Conservation (phyloP, 768 basidiomycete genomes). For the Boletus rubescentipes region DNA sequence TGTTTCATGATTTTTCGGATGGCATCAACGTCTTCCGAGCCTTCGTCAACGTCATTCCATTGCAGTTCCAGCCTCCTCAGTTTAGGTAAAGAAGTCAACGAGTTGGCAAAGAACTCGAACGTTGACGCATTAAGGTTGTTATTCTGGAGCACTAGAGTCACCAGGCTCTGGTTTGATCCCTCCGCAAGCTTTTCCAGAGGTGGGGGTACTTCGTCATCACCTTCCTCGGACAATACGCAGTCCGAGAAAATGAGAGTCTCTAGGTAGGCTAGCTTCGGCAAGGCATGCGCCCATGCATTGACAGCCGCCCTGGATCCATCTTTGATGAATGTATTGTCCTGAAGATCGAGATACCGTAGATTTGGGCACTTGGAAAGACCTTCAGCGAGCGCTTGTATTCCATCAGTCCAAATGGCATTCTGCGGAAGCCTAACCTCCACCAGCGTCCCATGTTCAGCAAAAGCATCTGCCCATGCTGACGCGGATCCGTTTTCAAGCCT, state of each 20-base stretch:
- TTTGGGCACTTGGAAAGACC: conserved; percentile 68
- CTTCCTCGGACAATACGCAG: conserved; percentile 73
- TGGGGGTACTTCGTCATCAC: conserved; percentile 74
- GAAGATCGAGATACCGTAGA: conserved; percentile 81
- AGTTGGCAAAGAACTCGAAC: conserved; percentile 64
- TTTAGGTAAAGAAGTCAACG: conserved; percentile 57
- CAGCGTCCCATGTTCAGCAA: conserved; percentile 78
- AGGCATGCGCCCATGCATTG: conserved; percentile 58
- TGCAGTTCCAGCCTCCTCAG: conserved; percentile 80
- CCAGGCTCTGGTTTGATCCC: conserved; percentile 74
- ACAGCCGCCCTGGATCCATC: conserved; percentile 58
- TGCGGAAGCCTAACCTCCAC: conserved; percentile 92
- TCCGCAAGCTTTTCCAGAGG: conserved; percentile 58
- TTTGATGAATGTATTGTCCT: conserved; percentile 85
- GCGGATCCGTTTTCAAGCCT: conserved; percentile 93
- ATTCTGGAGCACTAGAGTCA: conserved; percentile 82
- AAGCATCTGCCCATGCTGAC: conserved; percentile 80
- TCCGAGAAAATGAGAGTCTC: conserved; percentile 87
- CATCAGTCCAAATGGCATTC: conserved; percentile 95
- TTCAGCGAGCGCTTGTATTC: conserved; percentile 73
- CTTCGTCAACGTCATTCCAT: conserved; percentile 86
- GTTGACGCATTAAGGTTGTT: conserved; percentile 80
- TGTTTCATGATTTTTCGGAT: conserved; percentile 55
- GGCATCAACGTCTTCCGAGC: conserved; percentile 58
- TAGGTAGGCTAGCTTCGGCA: conserved; percentile 71